These are phyloP conservation scores for Rhipidocladum racemiflorum DNA, from an alignment of 176 grass and related monocot genomes.

Conservation along the genomic window DNA sequence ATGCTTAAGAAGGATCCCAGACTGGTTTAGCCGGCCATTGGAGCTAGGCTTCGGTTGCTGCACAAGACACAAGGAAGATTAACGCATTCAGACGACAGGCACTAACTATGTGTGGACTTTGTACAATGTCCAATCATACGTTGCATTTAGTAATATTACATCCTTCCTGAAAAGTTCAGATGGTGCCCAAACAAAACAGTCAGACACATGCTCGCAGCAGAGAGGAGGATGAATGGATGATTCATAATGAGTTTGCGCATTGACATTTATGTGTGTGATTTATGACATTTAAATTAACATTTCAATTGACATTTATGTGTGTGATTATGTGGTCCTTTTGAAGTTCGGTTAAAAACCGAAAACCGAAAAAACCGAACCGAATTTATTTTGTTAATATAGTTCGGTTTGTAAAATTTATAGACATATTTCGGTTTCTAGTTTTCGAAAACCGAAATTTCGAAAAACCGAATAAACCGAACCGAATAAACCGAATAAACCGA, in stretches of 20 bases:
- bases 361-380: no score
- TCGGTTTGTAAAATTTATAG: no score
- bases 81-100: background rate
- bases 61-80: constrained; percentile 12
- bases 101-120: background rate
- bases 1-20: constrained; percentile 43
- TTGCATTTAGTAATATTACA: constrained; percentile 61
- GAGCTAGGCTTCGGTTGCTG: constrained; percentile 47
- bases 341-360: no score
- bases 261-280: no score
- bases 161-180: constrained; percentile 58
- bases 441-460: no score
- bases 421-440: no score
- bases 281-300: no score
- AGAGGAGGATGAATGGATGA: background rate
- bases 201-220: background rate
- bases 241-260: background rate
- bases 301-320: no score
- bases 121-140: background rate
- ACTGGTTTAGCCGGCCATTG: constrained; percentile 45
- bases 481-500: no score
- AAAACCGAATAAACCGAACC: no score
- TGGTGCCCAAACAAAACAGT: background rate
- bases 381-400: no score
- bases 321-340: no score